A percentile compares a stretch with the other conserved stretches of the same genome.
phyloP scores from a whole-genome alignment of 1,284 basidiomycete genomes.

The Austroboletus niveus region DNA sequence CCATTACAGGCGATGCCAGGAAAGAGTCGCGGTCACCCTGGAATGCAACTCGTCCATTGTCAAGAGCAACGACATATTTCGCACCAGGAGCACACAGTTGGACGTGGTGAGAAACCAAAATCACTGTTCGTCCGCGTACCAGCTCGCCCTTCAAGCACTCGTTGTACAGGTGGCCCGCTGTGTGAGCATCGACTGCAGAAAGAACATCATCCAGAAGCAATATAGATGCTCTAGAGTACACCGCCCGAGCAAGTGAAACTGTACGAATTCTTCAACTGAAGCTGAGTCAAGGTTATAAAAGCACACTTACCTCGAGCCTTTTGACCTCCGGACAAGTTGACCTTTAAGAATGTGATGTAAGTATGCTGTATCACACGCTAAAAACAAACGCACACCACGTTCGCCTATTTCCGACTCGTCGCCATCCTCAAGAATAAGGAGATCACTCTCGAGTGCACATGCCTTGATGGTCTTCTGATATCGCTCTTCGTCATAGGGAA shows the following conservation, averaged over 20 bases:
- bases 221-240: constrained; percentile 88
- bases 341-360: constrained; percentile 38
- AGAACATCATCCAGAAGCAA: constrained; percentile 90
- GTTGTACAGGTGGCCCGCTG: constrained; percentile 80
- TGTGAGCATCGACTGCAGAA: constrained; percentile 82
- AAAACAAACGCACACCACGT: constrained; percentile 55
- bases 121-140: constrained; percentile 73
- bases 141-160: constrained; percentile 86
- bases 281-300: neutral
- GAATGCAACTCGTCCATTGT: constrained; percentile 83
- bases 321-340: constrained; percentile 92
- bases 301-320: constrained; percentile 75
- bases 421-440: constrained; percentile 91
- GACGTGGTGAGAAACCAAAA: constrained; percentile 91
- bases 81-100: constrained; percentile 73
- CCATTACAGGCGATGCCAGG: constrained; percentile 62
- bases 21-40: constrained; percentile 70
- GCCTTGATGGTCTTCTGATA: constrained; percentile 49
- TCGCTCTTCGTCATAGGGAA: constrained; percentile 76
- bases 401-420: constrained; percentile 93
- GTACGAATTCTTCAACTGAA: neutral
- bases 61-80: constrained; percentile 74
- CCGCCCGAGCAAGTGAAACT: constrained; percentile 90
- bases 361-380: neutral
- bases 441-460: constrained; percentile 75